Evolutionary conservation across 768 basidiomycete genomes (phyloP).

Genomic region (Strobilomyces dryophilus): DNA sequence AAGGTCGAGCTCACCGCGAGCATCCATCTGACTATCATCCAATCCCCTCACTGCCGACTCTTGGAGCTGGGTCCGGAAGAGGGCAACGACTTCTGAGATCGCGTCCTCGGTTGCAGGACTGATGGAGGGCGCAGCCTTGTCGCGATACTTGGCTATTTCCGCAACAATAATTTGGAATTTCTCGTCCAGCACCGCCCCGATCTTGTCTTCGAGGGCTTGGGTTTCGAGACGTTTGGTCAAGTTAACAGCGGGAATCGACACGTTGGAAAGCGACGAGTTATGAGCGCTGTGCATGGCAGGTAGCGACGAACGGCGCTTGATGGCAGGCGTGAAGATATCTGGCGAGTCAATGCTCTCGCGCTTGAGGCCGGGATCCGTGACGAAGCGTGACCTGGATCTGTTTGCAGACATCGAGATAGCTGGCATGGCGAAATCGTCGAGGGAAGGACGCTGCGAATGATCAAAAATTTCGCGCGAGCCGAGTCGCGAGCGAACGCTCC

Average conservation of each 20-base stretch:
- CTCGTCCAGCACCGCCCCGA: conserved; percentile 65
- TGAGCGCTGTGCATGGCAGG: conserved; percentile 49
- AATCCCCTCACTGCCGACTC: conserved; percentile 53
- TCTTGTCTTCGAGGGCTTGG: conserved; percentile 55
- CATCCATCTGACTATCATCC: conserved; percentile 66
- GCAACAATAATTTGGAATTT: conserved; percentile 53
- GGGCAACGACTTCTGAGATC: conserved; percentile 60
- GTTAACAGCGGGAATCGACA: conserved; percentile 45
- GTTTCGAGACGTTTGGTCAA: conserved; percentile 54
- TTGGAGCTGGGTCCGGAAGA: conserved; percentile 66
- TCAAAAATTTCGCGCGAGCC: conserved; percentile 73
- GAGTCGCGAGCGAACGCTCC: conserved; percentile 71
- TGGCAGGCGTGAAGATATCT: conserved; percentile 42
- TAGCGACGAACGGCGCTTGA: conserved; percentile 53
- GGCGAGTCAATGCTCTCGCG: conserved; percentile 28
- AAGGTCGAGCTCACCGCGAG: conserved; percentile 74
- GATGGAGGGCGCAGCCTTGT: conserved; percentile 28
- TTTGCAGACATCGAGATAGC: conserved; percentile 62
- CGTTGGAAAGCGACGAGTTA: conserved; percentile 41
- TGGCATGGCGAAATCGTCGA: conserved; percentile 72
- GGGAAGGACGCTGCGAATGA: conserved; percentile 61
- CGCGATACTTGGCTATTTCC: conserved; percentile 32
- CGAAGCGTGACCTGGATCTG: conserved; percentile 48
- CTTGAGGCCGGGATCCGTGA: conserved; percentile 53
- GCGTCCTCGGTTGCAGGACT: conserved; percentile 53